A percentile compares a stretch with the other conserved stretches of the same genome.
Evolutionary conservation across 208 protist species (phyloP).

Genomic region (Leptomonas pyrrhocoris): DNA sequence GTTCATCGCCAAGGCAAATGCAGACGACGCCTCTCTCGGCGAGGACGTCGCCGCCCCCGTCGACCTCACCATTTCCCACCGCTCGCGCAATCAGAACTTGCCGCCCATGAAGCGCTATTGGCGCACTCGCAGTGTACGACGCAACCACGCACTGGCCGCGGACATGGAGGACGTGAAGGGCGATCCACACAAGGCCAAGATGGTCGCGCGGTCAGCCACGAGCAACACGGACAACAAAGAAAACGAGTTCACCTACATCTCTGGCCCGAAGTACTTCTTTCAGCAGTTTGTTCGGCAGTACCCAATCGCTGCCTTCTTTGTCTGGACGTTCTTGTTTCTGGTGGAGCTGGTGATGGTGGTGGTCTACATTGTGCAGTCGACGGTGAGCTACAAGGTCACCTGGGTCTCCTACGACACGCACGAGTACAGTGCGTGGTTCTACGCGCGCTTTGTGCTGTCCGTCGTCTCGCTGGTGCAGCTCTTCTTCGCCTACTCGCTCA

Average conservation of each 20-base stretch:
- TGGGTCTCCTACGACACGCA: constrained; percentile 60
- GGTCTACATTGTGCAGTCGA: constrained; percentile 71
- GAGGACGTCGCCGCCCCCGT: constrained; percentile 27
- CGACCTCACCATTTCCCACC: constrained; percentile 57
- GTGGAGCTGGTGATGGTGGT: constrained; percentile 77
- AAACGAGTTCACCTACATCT: constrained; percentile 71
- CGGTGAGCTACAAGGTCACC: constrained; percentile 38
- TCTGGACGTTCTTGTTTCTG: constrained; percentile 82
- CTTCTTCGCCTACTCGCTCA: constrained; percentile 85
- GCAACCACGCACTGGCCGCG: constrained; percentile 26
- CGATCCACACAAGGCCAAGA: constrained; percentile 8
- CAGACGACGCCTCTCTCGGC: constrained; percentile 12
- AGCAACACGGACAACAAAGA: constrained; percentile 11
- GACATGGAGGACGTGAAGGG: constrained; percentile 41
- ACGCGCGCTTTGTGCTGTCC: constrained; percentile 64
- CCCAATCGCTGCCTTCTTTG: constrained; percentile 66
- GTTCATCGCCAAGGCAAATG: neutral
- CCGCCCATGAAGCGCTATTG: constrained; percentile 53
- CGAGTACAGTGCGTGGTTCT: constrained; percentile 70
- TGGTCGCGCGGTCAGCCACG: constrained; percentile 8
- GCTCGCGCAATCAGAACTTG: constrained; percentile 39
- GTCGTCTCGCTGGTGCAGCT: constrained; percentile 79
- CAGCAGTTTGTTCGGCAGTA: constrained; percentile 76
- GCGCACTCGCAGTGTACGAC: constrained; percentile 48
- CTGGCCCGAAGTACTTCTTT: constrained; percentile 79